Base-by-base conservation (phyloP, 176 grass and related monocot species). In the Coix lacrymajobi region DNA sequence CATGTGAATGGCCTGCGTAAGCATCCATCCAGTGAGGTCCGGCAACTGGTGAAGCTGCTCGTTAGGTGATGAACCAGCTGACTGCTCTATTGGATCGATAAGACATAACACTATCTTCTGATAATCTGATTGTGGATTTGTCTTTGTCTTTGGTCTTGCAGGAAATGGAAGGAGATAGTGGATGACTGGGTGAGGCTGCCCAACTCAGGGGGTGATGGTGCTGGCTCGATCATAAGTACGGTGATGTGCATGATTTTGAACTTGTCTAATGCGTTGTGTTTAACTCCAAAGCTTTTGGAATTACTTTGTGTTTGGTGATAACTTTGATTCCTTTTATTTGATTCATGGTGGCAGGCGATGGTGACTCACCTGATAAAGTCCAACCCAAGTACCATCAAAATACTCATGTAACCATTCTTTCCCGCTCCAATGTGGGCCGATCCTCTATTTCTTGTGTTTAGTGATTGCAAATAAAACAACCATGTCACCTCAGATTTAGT, bases 91-190 rank as follows among this genome's bases (percentile, higher is more conserved):
- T 40, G 80, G 9, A 61, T 54, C 19, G 8, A 11, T 36, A 41
- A 56, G 22, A 4, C 22, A 57, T 57, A 43, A 43, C 12, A 60
- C 56, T 46, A 17, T 44, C 26, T 74, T 78, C 7, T 52, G 15
- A 31, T 6, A 16, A 31, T 76, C 65, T 81, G 41, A 54, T 33
- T n/a, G 19, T 76, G 29, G 1, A 58, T 83, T 45, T 52, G 57
- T 57, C 44, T 30, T 29, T 73, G 24, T 73, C 7, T 62, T 52
- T 11, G 13, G 13, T 17, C 29, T 7, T 75, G 28, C 66, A 97
- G 95, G 71, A 97, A 94, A 80, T 97, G 95, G 95, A 97, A 97
- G 75, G 80, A 91, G 51, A 79, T 91, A 20, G 84, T 94, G 28
- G 88, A 92, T 7, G 86, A 87, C 28, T 94, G 88, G 87, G 84